Percentiles rank a stretch among this genome's conserved stretches.
These are phyloP conservation scores for Colletotrichum filicis DNA, from an alignment of 2,329 filamentous ascomycete genomes.

Conservation along the genomic window DNA sequence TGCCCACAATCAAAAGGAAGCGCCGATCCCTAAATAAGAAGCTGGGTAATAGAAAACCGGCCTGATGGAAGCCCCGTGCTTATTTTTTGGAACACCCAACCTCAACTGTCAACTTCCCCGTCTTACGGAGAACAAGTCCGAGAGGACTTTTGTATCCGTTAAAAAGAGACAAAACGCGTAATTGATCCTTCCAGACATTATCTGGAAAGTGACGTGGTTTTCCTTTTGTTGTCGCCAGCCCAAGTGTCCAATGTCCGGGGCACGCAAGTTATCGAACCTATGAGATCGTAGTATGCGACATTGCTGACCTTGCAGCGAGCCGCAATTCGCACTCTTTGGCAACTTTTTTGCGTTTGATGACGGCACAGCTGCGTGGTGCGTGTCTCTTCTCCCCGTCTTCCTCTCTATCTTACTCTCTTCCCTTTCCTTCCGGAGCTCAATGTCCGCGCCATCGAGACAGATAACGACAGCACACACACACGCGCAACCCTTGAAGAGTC, in stretches of 20 bases:
- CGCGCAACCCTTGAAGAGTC: not conserved
- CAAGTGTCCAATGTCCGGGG: not conserved
- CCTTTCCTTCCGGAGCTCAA: not conserved
- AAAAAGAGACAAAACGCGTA: not conserved
- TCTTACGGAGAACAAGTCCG: not conserved
- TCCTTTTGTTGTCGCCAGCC: not conserved
- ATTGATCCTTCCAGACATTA: not conserved
- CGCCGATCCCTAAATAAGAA: not conserved
- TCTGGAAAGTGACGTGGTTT: not conserved
- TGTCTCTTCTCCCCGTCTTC: not conserved
- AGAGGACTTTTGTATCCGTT: not conserved
- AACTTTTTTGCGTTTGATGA: not conserved
- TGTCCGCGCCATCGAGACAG: not conserved
- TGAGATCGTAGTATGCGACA: not conserved
- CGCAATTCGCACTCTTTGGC: not conserved
- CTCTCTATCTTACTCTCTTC: not conserved
- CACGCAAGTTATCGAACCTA: not conserved
- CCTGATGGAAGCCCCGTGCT: not conserved
- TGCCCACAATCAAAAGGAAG: not conserved
- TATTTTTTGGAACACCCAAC: not conserved
- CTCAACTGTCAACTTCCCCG: not conserved
- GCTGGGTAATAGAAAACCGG: not conserved
- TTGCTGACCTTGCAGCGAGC: not conserved
- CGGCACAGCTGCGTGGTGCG: not conserved
- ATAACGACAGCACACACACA: not conserved